Percentiles rank a stretch among this genome's conserved stretches.
Evolutionary conservation across 1,284 basidiomycete genomes (phyloP).

Genomic region (Ustilago shanxiensis): DNA sequence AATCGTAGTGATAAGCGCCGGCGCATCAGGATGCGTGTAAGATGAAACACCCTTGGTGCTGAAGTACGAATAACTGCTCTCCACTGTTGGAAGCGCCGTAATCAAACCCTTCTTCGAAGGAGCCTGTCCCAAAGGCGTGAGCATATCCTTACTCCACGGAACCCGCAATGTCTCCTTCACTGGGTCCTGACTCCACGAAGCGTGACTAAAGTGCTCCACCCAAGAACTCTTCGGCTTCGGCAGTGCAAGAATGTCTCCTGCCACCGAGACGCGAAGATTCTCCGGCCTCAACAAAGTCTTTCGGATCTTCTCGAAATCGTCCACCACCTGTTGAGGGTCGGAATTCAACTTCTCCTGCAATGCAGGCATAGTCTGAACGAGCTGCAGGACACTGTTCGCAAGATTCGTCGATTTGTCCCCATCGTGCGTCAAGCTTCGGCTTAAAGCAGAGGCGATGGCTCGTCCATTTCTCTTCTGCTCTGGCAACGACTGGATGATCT

Average conservation of each 20-base stretch:
- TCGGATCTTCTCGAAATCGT: constrained; percentile 58
- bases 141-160: constrained; percentile 78
- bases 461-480: constrained; percentile 91
- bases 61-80: constrained; percentile 89
- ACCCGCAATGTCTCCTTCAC: constrained; percentile 76
- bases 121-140: constrained; percentile 81
- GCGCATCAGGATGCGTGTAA: constrained; percentile 80
- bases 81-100: constrained; percentile 90
- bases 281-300: constrained; percentile 74
- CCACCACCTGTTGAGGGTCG: constrained; percentile 54
- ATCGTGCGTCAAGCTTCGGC: constrained; percentile 79
- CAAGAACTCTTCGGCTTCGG: constrained; percentile 76
- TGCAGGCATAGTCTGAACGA: constrained; percentile 83
- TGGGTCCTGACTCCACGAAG: constrained; percentile 17
- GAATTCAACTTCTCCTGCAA: constrained; percentile 77
- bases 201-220: constrained; percentile 22
- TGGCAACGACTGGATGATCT: constrained; percentile 91
- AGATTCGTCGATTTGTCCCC: constrained; percentile 80
- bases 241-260: constrained; percentile 83
- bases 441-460: constrained; percentile 82
- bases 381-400: constrained; percentile 79
- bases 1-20: constrained; percentile 84
- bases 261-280: constrained; percentile 86
- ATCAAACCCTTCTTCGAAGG: constrained; percentile 81
- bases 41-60: constrained; percentile 77